Conservation (phyloP, 345 rosid species). For the Camelina neglecta region DNA sequence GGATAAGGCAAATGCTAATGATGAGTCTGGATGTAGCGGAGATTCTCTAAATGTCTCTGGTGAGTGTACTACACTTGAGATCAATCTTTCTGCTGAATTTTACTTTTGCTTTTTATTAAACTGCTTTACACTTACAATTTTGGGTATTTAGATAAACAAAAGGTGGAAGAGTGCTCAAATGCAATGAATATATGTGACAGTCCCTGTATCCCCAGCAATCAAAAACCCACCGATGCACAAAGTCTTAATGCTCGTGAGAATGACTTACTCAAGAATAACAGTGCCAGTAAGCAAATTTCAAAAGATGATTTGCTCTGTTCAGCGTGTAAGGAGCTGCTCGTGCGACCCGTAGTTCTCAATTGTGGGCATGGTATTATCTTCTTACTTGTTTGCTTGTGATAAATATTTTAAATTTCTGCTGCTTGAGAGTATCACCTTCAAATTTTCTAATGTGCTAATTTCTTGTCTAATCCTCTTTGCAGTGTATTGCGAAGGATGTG, state of each 20-base stretch:
- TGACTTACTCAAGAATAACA: conserved; percentile 9
- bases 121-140: not conserved
- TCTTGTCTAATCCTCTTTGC: conserved; percentile 27
- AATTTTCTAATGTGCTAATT: not conserved
- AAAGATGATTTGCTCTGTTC: conserved; percentile 63
- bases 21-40: conserved; percentile 34
- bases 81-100: conserved; percentile 22
- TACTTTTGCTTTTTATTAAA: conserved; percentile 9
- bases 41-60: conserved; percentile 32
- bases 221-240: conserved; percentile 28
- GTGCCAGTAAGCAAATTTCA: conserved; percentile 45
- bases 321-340: conserved; percentile 69
- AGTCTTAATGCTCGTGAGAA: conserved; percentile 19
- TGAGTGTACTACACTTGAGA: conserved; percentile 26
- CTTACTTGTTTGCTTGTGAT: conserved; percentile 1
- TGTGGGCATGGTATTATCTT: conserved; percentile 80
- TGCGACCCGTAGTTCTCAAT: conserved; percentile 70
- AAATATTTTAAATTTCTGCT: not conserved
- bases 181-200: conserved; percentile 17
- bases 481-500: conserved; percentile 79
- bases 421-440: conserved; percentile 6
- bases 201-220: conserved; percentile 11
- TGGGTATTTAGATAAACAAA: conserved; percentile 6
- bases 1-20: conserved; percentile 31
- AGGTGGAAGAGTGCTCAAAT: conserved; percentile 39